Evolutionary conservation across 441 rosid genomes (phyloP).

Genomic region (Jatropha multifida): DNA sequence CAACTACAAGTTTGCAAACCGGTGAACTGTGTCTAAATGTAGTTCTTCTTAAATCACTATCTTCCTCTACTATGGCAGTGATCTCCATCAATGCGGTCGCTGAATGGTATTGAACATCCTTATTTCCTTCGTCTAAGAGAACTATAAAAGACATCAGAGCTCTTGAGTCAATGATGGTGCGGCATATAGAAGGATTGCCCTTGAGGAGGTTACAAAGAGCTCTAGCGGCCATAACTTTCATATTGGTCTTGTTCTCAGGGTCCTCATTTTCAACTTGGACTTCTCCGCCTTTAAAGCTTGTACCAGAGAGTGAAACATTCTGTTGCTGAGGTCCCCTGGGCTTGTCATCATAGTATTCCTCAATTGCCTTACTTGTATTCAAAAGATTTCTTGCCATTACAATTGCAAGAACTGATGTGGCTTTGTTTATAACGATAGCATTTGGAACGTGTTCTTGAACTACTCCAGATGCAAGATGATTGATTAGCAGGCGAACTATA

Average conservation of each 20-base stretch:
- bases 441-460: conserved; percentile 87
- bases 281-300: conserved; percentile 40
- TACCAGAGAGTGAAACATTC: conserved; percentile 25
- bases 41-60: conserved; percentile 76
- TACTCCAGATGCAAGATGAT: conserved; percentile 93
- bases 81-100: conserved; percentile 95
- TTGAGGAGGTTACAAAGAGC: conserved; percentile 83
- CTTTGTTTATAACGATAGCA: conserved; percentile 55
- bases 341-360: neutral
- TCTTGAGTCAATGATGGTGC: conserved; percentile 85
- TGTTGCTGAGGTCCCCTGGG: conserved; percentile 41
- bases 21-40: conserved; percentile 89
- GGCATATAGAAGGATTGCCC: conserved; percentile 69
- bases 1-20: conserved; percentile 80
- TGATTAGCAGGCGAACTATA: conserved; percentile 67
- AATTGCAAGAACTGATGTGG: conserved; percentile 74
- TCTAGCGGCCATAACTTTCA: conserved; percentile 93
- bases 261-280: conserved; percentile 42
- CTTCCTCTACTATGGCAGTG: conserved; percentile 77
- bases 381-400: conserved; percentile 55
- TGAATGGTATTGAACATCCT: conserved; percentile 60
- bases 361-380: conserved; percentile 27
- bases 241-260: conserved; percentile 67
- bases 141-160: conserved; percentile 87
- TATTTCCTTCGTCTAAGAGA: conserved; percentile 69